Base-by-base conservation (phyloP, 176 grass and related monocot species). In the Echinochloa phyllopogon region DNA sequence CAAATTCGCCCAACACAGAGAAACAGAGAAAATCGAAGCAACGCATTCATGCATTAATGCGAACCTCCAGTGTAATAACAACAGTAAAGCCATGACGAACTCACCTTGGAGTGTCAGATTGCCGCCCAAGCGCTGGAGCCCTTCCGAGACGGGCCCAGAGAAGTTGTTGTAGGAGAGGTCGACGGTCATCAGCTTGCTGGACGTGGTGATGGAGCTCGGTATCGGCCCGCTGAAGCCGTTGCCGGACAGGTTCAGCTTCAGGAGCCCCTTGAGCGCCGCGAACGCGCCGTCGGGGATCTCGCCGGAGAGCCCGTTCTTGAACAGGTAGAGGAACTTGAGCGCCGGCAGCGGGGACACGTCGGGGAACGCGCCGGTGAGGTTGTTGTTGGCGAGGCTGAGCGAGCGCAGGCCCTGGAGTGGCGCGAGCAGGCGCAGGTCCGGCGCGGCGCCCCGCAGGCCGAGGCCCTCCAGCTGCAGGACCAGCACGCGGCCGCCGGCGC, bases 331-430 rank as follows among this genome's bases (percentile, higher is more conserved):
- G 76, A 82, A 65, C 88, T 88, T 92, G 45, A 98, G 85, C 4
- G 56, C 57, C 4, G 79, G 70, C 37, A 98, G 87, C 14, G 16
- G 10, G 36, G 89, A 64, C 33, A 98, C 18, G 49, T 92, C 81
- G 10, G 96, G 96, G 66, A 98, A 83, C 29, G 83, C 13, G 5
- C 96, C 96, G 0, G 71, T 74, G 64, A 98, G 89, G 55, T 61
- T 77, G 87, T 98, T 98, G 73, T 78, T 74, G 12, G 77, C 76
- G 29, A 98, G 76, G 85, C 96, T 98, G 65, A 98, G 87, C 40
- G 89, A 75, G 6, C 96, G 96, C 25, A 98, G 91, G 0, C 40
- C 43, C 4, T n/a, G 74, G 8, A 98, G 83, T 1, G 21, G 75
- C 0, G 59, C 80, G 38, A 98, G 92, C 49, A 53, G 21, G 10